Base-by-base conservation (phyloP, 768 basidiomycete genomes). In the Lactarius hengduanensis region DNA sequence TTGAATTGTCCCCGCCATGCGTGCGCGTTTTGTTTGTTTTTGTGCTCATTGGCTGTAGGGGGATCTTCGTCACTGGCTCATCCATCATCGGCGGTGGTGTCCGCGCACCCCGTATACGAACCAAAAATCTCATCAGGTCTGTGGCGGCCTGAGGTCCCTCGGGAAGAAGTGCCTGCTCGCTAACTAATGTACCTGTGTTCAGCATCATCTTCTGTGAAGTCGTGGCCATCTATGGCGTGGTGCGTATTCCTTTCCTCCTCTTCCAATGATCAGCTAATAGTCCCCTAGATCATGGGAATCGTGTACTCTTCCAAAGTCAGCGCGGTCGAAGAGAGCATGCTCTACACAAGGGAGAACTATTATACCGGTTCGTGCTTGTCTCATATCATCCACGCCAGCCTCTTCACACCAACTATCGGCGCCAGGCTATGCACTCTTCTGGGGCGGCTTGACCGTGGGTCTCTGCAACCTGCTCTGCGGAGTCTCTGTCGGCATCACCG, bases 201-300 rank as follows among this genome's bases (percentile, higher is more conserved):
- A 98, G 96, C 71, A 94, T 98, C 80, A 98, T 99, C 74, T 98
- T 98, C 83, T 98, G 96, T 77, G 96, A 98, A 80, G 97, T 98
- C 74, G 96, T 99, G 34, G 97, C 96, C 65, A 98, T 99, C 74
- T 98, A 98, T 79, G 97, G 92, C 64, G 92, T 94, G 61, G 93
- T 95, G 78, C 66, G 90, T 62, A 15, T 30, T 16, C 16, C 13
- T 18, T 10, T 13, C 15, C 28, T 40, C 22, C 7, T 15, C 18
- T 22, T 62, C 18, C 38, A 16, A 16, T 2, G 5, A 10, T 57
- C 2, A 3, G n/a, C 16, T 32, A 60, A 53, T 28, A 28, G 2
- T 0, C n/a, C n/a, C 4, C 4, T 57, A 93, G 92, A 97, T 97
- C 72, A 96, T 96, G 72, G 92, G 94, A 32, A 99, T 98, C 70